Percentiles rank a stretch among this genome's conserved stretches.
phyloP scores from a whole-genome alignment of 2,329 filamentous ascomycete species.

The Annulohypoxylon truncatum region DNA sequence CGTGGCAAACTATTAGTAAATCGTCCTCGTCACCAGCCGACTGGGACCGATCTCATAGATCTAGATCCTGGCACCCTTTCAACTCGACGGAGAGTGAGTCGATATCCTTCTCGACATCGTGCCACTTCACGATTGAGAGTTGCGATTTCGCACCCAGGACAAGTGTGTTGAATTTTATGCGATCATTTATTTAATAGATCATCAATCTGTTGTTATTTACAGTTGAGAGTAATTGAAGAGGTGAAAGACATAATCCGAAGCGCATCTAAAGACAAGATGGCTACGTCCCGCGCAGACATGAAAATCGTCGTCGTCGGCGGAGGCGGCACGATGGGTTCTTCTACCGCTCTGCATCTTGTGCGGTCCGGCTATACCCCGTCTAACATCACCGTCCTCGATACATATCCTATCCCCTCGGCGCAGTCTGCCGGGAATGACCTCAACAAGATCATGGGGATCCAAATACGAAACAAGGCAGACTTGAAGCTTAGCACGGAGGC shows the following conservation, averaged over 20 bases:
- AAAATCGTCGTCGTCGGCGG: slow-evolving; percentile 59
- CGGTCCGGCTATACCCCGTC: slow-evolving; percentile 55
- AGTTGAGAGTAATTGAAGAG: background rate
- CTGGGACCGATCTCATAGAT: background rate
- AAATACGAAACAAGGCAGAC: slow-evolving; percentile 49
- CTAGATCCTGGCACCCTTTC: background rate
- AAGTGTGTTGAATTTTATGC: background rate
- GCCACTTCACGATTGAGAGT: slow-evolving; percentile 7
- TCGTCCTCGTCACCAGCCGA: slow-evolving; percentile 15
- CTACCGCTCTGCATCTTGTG: slow-evolving; percentile 59
- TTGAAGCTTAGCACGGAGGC: slow-evolving; percentile 51
- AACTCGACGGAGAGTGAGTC: slow-evolving; percentile 13
- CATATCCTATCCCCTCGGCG: slow-evolving; percentile 58
- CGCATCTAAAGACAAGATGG: slow-evolving; percentile 36
- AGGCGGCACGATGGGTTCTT: slow-evolving; percentile 59
- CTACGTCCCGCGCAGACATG: slow-evolving; percentile 39
- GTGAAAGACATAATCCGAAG: background rate
- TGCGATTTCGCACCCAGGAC: slow-evolving; percentile 21
- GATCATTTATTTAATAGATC: slow-evolving; percentile 10
- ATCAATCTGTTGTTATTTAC: background rate
- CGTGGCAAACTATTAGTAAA: slow-evolving; percentile 25
- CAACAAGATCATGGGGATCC: slow-evolving; percentile 60
- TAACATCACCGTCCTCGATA: slow-evolving; percentile 60
- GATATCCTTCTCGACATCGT: slow-evolving; percentile 24
- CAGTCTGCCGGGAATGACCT: slow-evolving; percentile 60